A percentile compares a stretch with the other conserved stretches of the same genome.
Evolutionary conservation across 208 protist species (phyloP).

Genomic region (Crithidia expoeki): DNA sequence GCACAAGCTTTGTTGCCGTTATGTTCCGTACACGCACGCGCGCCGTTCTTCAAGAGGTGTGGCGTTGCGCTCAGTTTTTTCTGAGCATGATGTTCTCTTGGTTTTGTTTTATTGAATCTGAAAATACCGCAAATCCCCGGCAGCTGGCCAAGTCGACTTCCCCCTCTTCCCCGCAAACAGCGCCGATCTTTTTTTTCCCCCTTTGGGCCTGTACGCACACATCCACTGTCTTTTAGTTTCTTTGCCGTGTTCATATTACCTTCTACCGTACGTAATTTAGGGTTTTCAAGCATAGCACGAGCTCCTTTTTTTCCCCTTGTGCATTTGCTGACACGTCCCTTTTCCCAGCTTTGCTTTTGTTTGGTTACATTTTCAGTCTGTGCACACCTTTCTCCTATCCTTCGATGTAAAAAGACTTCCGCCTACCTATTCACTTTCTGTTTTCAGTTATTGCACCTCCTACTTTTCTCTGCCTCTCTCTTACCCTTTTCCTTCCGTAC

Average conservation of each 20-base stretch:
- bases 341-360: not conserved
- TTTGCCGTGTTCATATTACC: not conserved
- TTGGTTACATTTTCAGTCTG: not conserved
- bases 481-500: not conserved
- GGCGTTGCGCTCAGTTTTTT: not conserved
- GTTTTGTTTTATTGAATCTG: conserved; percentile 11
- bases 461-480: not conserved
- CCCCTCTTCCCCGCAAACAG: too few relatives aligned
- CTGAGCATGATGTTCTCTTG: conserved; percentile 5
- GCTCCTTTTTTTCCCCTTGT: conserved; percentile 2
- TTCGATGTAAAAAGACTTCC: conserved; percentile 1
- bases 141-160: too few relatives aligned
- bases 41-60: not conserved
- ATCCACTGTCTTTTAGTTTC: not conserved
- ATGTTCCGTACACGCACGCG: too few relatives aligned
- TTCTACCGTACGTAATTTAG: not conserved
- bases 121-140: too few relatives aligned
- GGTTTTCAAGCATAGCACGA: too few relatives aligned
- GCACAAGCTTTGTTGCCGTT: not conserved
- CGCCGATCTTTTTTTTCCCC: too few relatives aligned
- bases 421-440: not conserved
- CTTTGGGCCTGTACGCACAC: too few relatives aligned
- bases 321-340: too few relatives aligned
- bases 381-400: not conserved
- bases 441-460: conserved; percentile 5